Evolutionary conservation across 352 stramenopile genomes (phyloP).

Genomic region (Chrysophaeum taylorii): DNA sequence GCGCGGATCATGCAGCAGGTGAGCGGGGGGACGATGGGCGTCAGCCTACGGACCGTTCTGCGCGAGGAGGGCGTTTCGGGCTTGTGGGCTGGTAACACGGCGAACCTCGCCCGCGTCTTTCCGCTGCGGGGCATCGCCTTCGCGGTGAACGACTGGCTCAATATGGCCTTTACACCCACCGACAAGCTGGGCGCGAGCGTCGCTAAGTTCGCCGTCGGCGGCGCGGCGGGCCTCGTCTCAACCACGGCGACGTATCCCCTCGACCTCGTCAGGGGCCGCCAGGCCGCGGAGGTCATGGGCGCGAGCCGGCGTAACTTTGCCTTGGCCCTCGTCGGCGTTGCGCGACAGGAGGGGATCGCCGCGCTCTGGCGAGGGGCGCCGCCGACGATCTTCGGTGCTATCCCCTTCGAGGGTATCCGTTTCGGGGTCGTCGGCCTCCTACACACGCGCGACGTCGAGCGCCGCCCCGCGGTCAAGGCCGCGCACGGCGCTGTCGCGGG

Average conservation of each 20-base stretch:
- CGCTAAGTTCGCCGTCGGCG: constrained; percentile 49
- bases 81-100: constrained; percentile 60
- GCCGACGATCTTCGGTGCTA: constrained; percentile 52
- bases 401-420: constrained; percentile 66
- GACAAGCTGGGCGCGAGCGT: not conserved
- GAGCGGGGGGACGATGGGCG: not conserved
- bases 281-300: constrained; percentile 30
- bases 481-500: constrained; percentile 28
- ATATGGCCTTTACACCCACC: constrained; percentile 26
- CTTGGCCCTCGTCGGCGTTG: constrained; percentile 45
- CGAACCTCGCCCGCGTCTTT: constrained; percentile 60
- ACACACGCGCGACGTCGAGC: constrained; percentile 34
- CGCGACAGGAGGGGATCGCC: constrained; percentile 44
- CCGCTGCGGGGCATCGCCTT: constrained; percentile 60
- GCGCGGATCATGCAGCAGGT: constrained; percentile 28
- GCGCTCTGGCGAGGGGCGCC: constrained; percentile 52
- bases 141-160: constrained; percentile 55
- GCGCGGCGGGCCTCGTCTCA: constrained; percentile 51
- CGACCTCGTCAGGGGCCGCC: constrained; percentile 56
- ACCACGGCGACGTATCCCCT: constrained; percentile 55
- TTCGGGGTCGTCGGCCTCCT: constrained; percentile 59
- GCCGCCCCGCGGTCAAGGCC: constrained; percentile 21
- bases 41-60: constrained; percentile 38
- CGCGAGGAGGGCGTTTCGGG: constrained; percentile 52
- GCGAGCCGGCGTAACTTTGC: constrained; percentile 37